These are phyloP conservation scores for Corchorus capsularis DNA, from an alignment of 345 rosid genomes.

Conservation along the genomic window DNA sequence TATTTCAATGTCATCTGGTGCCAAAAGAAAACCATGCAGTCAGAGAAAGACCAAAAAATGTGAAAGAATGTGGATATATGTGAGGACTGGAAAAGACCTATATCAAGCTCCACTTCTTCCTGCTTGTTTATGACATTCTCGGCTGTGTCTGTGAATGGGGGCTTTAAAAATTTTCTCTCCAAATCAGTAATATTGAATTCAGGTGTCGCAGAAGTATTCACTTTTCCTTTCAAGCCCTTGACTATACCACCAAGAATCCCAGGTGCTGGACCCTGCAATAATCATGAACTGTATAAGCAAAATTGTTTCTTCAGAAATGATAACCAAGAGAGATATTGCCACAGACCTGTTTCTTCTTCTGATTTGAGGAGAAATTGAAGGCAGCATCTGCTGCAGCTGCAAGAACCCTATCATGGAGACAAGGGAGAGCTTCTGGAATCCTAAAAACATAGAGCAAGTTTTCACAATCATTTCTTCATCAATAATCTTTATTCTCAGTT, in stretches of 20 bases:
- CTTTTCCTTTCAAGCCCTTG: conserved; percentile 46
- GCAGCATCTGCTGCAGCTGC: conserved; percentile 49
- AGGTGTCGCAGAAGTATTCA: conserved; percentile 21
- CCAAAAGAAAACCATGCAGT: conserved; percentile 21
- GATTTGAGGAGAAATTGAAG: conserved; percentile 35
- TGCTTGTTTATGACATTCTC: conserved; percentile 25
- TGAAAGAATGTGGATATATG: conserved; percentile 10
- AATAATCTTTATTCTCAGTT: conserved; percentile 13
- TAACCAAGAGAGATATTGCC: conserved; percentile 4
- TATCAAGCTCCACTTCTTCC: conserved; percentile 37
- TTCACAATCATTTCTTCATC: conserved; percentile 9
- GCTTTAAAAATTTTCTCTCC: conserved; percentile 39
- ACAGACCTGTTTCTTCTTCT: conserved; percentile 45
- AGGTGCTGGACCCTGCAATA: conserved; percentile 35
- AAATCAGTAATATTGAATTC: conserved; percentile 36
- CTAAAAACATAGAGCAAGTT: conserved; percentile 31
- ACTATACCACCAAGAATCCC: conserved; percentile 48
- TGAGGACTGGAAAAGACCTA: conserved; percentile 41
- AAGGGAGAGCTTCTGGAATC: conserved; percentile 53
- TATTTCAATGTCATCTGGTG: conserved; percentile 56
- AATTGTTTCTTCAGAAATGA: conserved; percentile 12
- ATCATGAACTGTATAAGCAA: conserved; percentile 23
- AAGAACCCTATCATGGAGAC: conserved; percentile 52
- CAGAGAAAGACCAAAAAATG: conserved; percentile 7
- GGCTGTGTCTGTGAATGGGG: conserved; percentile 34